Base-by-base conservation (phyloP, 2,329 filamentous ascomycete species). In the Alternaria triticina region DNA sequence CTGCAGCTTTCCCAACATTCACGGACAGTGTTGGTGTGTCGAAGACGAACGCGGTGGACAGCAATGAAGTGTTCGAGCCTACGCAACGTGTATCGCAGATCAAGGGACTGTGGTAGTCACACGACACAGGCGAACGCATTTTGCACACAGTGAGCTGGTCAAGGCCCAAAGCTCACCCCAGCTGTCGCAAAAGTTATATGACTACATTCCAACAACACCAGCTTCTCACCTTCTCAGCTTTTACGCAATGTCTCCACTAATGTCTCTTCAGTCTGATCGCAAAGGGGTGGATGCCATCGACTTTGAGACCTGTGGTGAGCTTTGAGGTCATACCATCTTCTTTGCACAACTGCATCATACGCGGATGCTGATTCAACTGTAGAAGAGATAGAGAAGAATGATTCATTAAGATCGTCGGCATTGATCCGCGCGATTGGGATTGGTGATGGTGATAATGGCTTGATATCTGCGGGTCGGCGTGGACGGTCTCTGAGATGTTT, bases 61-160 rank as follows among this genome's bases (percentile, higher is more conserved):
- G 68, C 45, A 69, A 67, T 25, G 74, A 79, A 33, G 77, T 85
- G 3, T 73, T 94, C 58, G 89, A 91, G 67, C 91, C 92, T 22
- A 94, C 92, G 3, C 92, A 95, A 76, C 86, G 87, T 58, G 82
- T 94, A 28, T 91, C 90, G 20, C 87, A 94, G 58, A 70, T 80
- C 33, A 73, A 77, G 49, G 77, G 76, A 4, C 59, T 80, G 51
- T 78, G 77, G 76, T 79, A 73, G 64, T 23, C n/a, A n/a, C 10
- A 40, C 30, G 45, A 15, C 17, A 25, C n/a, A 7, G 28, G 22
- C 49, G n/a, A 46, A 40, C 10, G 30, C 28, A 47, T 17, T 27
- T 23, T 30, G 54, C 44, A 22, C 30, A 2, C 22, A 6, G 27
- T 28, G 20, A 15, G n/a, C 28, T 59, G n/a, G n/a, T 23, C 9